Evolutionary conservation across 116 monocot genomes (phyloP).

Genomic region (Phalaenopsis hybrid): DNA sequence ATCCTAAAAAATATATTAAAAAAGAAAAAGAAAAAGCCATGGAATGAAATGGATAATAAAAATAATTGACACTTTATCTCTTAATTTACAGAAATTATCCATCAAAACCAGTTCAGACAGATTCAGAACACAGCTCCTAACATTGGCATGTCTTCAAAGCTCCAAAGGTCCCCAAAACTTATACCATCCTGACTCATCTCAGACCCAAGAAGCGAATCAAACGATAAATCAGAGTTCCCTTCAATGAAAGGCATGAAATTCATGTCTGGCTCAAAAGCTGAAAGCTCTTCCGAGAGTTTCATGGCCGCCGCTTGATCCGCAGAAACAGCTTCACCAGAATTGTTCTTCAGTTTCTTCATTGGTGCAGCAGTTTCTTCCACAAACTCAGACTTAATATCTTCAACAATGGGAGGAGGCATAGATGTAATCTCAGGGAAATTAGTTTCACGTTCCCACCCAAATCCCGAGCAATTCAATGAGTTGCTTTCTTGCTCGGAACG

Average conservation of each 20-base stretch:
- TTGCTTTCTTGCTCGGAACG: constrained; percentile 37
- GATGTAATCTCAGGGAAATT: constrained; percentile 38
- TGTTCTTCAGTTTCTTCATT: constrained; percentile 18
- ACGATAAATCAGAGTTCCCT: constrained; percentile 7
- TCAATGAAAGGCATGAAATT: constrained; percentile 22
- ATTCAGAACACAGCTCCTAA: background rate
- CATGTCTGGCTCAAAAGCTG: constrained; percentile 20
- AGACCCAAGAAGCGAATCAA: constrained; percentile 8
- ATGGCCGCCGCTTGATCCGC: constrained; percentile 10
- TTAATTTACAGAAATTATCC: constrained; percentile 7
- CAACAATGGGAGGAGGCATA: constrained; percentile 7
- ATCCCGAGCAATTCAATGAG: constrained; percentile 32
- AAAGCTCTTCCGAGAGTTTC: constrained; percentile 21
- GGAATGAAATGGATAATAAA: background rate
- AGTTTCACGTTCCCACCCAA: constrained; percentile 24
- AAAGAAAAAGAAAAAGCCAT: background rate
- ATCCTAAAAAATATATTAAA: background rate
- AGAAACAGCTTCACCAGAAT: constrained; percentile 6
- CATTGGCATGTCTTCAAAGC: constrained; percentile 16
- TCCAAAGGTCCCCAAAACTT: constrained; percentile 11
- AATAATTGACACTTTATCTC: background rate
- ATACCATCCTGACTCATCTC: constrained; percentile 10
- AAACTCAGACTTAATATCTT: constrained; percentile 14
- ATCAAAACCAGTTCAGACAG: background rate
- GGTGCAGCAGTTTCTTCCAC: background rate